Conservation (phyloP, 345 rosid species). For the Arabidopsis arenosa region DNA sequence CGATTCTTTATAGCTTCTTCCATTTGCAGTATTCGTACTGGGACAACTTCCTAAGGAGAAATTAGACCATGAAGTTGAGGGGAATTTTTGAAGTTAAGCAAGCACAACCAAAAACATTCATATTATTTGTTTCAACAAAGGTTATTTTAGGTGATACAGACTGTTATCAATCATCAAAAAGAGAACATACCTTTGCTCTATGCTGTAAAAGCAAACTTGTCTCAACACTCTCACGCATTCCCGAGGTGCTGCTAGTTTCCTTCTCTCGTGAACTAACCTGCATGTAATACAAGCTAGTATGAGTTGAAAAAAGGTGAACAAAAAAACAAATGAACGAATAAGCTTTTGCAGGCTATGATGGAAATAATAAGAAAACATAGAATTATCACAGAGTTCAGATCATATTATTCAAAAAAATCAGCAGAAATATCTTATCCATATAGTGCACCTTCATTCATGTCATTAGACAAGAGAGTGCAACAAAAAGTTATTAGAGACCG, state of each 20-base stretch:
- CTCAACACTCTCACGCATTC: slow-evolving; percentile 94
- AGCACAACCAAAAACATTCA: background rate
- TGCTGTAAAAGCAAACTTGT: slow-evolving; percentile 92
- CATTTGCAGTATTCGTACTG: slow-evolving; percentile 74
- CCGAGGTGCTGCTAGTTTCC: slow-evolving; percentile 96
- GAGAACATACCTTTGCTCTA: slow-evolving; percentile 73
- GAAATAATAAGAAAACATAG: background rate
- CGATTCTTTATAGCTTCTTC: slow-evolving; percentile 79
- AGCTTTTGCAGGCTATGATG: slow-evolving; percentile 4
- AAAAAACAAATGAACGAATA: background rate
- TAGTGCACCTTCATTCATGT: slow-evolving; percentile 12
- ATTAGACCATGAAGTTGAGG: background rate
- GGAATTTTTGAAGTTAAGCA: background rate
- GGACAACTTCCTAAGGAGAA: slow-evolving; percentile 77
- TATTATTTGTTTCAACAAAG: background rate
- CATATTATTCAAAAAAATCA: background rate
- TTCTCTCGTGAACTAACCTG: slow-evolving; percentile 92
- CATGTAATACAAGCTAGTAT: slow-evolving; percentile 37
- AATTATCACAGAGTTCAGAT: slow-evolving; percentile 12
- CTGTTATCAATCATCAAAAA: slow-evolving; percentile 1
- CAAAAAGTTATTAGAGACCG: background rate
- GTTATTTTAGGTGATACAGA: slow-evolving; percentile 4
- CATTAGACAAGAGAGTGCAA: background rate
- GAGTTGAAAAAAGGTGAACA: background rate
- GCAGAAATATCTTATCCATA: background rate